phyloP scores from a whole-genome alignment of 345 rosid species.

The Corchorus capsularis region DNA sequence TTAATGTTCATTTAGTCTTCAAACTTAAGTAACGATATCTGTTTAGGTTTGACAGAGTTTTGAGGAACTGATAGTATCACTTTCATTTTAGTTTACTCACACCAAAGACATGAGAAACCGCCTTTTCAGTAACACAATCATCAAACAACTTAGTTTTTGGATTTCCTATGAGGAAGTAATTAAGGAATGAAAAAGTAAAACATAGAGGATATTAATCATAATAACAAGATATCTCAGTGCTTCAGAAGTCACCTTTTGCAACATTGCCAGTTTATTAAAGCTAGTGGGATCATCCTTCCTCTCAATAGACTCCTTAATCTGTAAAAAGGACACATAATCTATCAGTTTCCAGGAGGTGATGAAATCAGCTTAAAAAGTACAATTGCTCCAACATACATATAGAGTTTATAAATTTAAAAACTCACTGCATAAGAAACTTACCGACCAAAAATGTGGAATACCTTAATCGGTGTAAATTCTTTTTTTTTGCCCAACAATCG shows the following conservation, averaged over 20 bases:
- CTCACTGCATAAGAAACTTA: background rate
- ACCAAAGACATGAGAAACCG: background rate
- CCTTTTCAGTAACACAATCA: background rate
- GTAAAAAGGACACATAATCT: slow-evolving; percentile 26
- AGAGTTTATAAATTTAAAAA: background rate
- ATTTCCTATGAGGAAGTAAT: background rate
- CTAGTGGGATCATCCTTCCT: slow-evolving; percentile 37
- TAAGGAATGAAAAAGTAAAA: background rate
- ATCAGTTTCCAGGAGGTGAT: background rate
- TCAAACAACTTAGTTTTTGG: background rate
- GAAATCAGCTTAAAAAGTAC: slow-evolving; percentile 4
- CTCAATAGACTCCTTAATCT: slow-evolving; percentile 52
- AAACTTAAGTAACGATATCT: background rate
- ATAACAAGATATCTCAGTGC: background rate
- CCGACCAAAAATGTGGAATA: background rate
- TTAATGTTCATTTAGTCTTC: background rate
- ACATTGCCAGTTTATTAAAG: slow-evolving; percentile 37
- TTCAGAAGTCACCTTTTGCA: slow-evolving; percentile 53
- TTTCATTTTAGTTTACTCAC: slow-evolving; percentile 8
- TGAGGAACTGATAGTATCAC: background rate
- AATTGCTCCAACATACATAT: background rate
- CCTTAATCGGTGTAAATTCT: background rate
- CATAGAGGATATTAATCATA: background rate
- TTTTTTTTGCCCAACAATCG: too few relatives aligned
- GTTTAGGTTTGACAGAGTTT: slow-evolving; percentile 5